These are phyloP conservation scores for Ceratocystis diversiconidia DNA, from an alignment of 2,329 filamentous ascomycete genomes.

Conservation along the genomic window DNA sequence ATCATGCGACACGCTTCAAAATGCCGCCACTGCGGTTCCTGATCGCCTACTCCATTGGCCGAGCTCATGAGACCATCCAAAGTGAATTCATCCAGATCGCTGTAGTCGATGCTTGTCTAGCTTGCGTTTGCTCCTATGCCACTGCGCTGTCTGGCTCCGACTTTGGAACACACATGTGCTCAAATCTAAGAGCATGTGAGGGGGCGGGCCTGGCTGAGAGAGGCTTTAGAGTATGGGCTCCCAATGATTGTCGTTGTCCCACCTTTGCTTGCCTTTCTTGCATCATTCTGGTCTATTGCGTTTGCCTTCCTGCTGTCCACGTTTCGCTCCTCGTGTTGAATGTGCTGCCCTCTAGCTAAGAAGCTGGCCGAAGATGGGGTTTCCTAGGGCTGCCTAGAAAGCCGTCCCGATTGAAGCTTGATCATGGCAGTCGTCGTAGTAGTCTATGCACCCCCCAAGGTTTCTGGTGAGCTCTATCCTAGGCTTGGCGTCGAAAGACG, in stretches of 20 bases:
- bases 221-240: background rate
- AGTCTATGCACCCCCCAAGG: too few species aligned
- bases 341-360: too few species aligned
- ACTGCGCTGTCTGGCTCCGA: conserved; percentile 41
- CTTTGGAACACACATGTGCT: conserved; percentile 45
- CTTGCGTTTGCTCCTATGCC: conserved; percentile 34
- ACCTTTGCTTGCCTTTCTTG: background rate
- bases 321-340: background rate
- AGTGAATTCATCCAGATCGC: conserved; percentile 54
- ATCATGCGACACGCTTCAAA: conserved; percentile 36
- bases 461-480: too few species aligned
- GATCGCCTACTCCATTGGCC: conserved; percentile 25
- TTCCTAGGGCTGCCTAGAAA: too few species aligned
- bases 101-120: conserved; percentile 58
- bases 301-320: background rate
- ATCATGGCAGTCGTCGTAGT: background rate
- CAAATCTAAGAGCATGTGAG: conserved; percentile 30
- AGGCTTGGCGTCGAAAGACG: background rate
- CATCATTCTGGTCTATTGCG: background rate
- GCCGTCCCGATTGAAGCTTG: background rate
- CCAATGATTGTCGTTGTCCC: background rate
- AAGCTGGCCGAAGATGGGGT: too few species aligned
- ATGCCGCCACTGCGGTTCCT: conserved; percentile 46
- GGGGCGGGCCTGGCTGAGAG: background rate
- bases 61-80: conserved; percentile 41